These are phyloP conservation scores for Tubosaeta sp. DNA, from an alignment of 768 basidiomycete species.

Conservation along the genomic window DNA sequence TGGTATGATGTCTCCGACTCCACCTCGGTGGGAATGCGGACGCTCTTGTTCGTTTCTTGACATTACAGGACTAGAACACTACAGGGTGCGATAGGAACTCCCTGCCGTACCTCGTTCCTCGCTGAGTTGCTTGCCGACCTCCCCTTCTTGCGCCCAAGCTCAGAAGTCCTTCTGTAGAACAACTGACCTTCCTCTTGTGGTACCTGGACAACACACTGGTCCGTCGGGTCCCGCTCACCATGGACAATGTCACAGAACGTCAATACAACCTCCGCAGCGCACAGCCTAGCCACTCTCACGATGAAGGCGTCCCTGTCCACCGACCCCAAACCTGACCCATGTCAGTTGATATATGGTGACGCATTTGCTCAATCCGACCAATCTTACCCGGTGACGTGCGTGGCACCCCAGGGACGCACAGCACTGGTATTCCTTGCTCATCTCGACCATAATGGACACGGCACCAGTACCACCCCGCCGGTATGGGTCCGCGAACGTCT, in stretches of 20 bases:
- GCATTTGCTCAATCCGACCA: background rate
- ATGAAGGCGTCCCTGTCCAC: background rate
- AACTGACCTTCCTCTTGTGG: background rate
- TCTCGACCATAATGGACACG: background rate
- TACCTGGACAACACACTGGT: background rate
- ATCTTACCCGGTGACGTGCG: background rate
- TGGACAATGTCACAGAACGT: constrained; percentile 1
- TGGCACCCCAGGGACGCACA: background rate
- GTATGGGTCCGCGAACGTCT: constrained; percentile 3
- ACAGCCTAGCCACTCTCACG: background rate
- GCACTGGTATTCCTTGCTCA: background rate
- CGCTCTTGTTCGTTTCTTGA: background rate
- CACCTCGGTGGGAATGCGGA: background rate
- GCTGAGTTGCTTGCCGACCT: constrained; percentile 1
- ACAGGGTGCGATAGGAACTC: background rate
- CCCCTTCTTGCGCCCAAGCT: background rate
- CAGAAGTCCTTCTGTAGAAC: background rate
- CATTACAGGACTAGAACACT: background rate
- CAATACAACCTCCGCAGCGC: background rate
- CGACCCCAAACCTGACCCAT: too few species aligned
- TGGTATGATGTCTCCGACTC: background rate
- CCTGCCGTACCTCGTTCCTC: background rate
- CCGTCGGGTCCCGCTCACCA: background rate
- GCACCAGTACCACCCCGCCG: background rate
- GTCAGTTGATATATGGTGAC: background rate